A percentile compares a stretch with the other conserved stretches of the same genome.
Evolutionary conservation across 495 filamentous ascomycete species (phyloP).

Genomic region (Tuber borchii): DNA sequence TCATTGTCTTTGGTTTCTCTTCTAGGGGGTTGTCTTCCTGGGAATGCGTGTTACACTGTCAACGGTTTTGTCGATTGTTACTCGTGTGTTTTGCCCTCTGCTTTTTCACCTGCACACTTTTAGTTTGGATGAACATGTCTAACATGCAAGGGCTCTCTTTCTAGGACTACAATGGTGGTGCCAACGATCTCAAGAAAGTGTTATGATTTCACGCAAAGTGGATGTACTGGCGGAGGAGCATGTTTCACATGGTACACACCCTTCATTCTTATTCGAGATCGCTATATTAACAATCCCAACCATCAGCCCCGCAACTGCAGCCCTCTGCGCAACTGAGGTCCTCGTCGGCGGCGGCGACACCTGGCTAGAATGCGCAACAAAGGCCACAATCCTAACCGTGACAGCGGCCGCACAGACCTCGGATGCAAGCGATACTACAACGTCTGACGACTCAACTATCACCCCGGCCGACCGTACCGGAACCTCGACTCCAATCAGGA

Average conservation of each 20-base stretch:
- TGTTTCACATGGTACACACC: constrained; percentile 24
- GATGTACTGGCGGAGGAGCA: background rate
- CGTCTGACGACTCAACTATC: background rate
- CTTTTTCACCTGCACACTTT: background rate
- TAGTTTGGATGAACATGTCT: background rate
- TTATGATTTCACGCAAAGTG: constrained; percentile 10
- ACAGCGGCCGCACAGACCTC: background rate
- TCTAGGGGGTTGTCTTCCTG: constrained; percentile 8
- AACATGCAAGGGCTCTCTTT: background rate
- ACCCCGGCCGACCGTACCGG: too few species aligned
- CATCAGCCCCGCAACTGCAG: constrained; percentile 1
- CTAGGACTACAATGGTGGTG: background rate
- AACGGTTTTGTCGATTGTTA: constrained; percentile 18
- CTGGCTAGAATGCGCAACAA: constrained; percentile 8
- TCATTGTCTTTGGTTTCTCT: constrained; percentile 7
- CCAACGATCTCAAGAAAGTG: constrained; percentile 18
- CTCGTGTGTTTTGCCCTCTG: constrained; percentile 5
- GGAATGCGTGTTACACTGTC: constrained; percentile 18
- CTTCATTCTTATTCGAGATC: background rate
- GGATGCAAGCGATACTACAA: background rate
- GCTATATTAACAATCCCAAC: background rate
- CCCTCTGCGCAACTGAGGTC: constrained; percentile 15
- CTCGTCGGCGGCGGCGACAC: background rate
- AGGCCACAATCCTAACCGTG: background rate
- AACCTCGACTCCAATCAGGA: background rate